These are phyloP conservation scores for Mycosphaerelloides madeirae DNA, from an alignment of 2,329 filamentous ascomycete genomes.

Conservation along the genomic window DNA sequence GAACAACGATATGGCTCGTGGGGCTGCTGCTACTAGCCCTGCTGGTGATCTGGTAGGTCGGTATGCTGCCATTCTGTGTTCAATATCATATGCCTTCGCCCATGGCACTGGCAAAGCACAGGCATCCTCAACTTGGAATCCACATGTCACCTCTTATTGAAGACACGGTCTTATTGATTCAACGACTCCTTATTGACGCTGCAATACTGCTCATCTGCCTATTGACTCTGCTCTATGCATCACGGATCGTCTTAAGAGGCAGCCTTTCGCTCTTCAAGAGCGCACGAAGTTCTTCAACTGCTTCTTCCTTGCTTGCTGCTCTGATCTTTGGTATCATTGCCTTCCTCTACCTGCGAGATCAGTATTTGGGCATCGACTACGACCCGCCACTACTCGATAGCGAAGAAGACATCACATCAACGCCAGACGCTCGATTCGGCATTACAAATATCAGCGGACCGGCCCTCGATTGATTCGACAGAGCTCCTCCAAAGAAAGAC, in stretches of 20 bases:
- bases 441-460: constrained; percentile 1
- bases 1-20: constrained; percentile 7
- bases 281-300: constrained; percentile 10
- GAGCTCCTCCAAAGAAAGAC: not conserved
- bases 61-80: not conserved
- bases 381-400: constrained; percentile 13
- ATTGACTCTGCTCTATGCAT: constrained; percentile 12
- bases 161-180: constrained; percentile 26
- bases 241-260: constrained; percentile 1
- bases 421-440: no score
- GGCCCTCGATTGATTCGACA: not conserved
- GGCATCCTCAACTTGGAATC: constrained; percentile 2
- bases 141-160: constrained; percentile 19
- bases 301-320: constrained; percentile 13
- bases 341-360: constrained; percentile 9
- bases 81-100: not conserved
- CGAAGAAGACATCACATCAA: not conserved
- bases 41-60: not conserved
- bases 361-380: constrained; percentile 11
- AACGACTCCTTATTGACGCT: constrained; percentile 24
- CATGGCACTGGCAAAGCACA: not conserved
- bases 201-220: constrained; percentile 9
- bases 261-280: not conserved
- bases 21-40: constrained; percentile 10
- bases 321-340: constrained; percentile 11